Percentiles rank a stretch among this genome's conserved stretches.
phyloP scores from a whole-genome alignment of 108 stramenopile genomes.

The Discostella stelligeroides region DNA sequence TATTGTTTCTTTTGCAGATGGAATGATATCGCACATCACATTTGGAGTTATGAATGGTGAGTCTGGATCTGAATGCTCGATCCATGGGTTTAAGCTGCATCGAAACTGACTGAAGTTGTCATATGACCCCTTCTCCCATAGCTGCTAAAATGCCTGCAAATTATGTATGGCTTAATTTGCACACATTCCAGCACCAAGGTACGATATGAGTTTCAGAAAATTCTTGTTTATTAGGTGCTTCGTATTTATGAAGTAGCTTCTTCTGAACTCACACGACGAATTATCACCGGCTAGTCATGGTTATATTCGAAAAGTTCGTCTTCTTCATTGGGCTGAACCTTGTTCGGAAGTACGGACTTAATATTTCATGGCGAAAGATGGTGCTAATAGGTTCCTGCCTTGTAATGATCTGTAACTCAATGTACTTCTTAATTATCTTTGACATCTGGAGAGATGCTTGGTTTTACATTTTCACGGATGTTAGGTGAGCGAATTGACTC shows the following conservation, averaged over 20 bases:
- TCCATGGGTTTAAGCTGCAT: too few species aligned
- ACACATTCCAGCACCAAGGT: slow-evolving; percentile 47
- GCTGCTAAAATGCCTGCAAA: slow-evolving; percentile 53
- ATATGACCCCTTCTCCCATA: not conserved
- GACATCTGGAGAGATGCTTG: slow-evolving; percentile 36
- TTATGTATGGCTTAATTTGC: slow-evolving; percentile 49
- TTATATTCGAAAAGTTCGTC: slow-evolving; percentile 44
- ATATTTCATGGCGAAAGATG: slow-evolving; percentile 42
- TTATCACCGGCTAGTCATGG: slow-evolving; percentile 17
- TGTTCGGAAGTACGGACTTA: slow-evolving; percentile 43
- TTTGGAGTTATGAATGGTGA: slow-evolving; percentile 45
- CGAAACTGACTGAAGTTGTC: too few species aligned
- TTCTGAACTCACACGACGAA: too few species aligned
- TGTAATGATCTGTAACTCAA: slow-evolving; percentile 31
- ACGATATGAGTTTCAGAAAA: too few species aligned
- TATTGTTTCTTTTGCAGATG: slow-evolving; percentile 7
- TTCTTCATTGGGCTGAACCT: slow-evolving; percentile 50
- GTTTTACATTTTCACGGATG: slow-evolving; percentile 56
- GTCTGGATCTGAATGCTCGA: not conserved
- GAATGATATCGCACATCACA: slow-evolving; percentile 53
- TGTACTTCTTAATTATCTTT: slow-evolving; percentile 51
- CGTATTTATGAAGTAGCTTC: too few species aligned
- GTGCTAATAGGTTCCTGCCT: slow-evolving; percentile 39
- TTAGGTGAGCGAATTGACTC: slow-evolving; percentile 6
- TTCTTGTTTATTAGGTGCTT: too few species aligned